These are phyloP conservation scores for Tilletiopsis washingtonensis DNA, from an alignment of 1,284 basidiomycete genomes.

Conservation along the genomic window DNA sequence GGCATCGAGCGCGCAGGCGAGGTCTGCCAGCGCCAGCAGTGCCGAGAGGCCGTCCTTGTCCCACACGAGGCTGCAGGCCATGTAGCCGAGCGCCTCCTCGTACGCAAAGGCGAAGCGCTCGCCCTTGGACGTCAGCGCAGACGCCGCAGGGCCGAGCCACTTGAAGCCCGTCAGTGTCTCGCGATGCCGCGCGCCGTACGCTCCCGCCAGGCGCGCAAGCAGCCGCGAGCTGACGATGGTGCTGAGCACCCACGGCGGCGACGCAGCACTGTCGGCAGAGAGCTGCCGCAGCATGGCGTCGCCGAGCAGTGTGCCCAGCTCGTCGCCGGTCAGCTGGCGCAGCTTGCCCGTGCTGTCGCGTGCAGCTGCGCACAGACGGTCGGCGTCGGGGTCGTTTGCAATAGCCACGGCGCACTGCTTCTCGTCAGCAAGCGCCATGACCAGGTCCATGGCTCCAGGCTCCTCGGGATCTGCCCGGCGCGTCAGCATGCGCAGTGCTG, in stretches of 20 bases:
- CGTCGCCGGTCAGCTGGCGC: constrained; percentile 30
- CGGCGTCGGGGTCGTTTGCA: constrained; percentile 39
- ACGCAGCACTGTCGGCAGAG: too few species aligned
- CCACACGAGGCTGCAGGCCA: constrained; percentile 29
- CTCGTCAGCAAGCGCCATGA: constrained; percentile 30
- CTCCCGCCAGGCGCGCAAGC: constrained; percentile 23
- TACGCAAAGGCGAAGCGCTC: constrained; percentile 32
- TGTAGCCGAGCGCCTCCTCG: constrained; percentile 41
- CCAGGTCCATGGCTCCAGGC: constrained; percentile 29
- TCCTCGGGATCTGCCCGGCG: constrained; percentile 25
- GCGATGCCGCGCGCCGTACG: constrained; percentile 19
- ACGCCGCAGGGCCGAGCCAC: constrained; percentile 36
- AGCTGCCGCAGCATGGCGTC: constrained; percentile 24
- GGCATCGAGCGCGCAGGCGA: constrained; percentile 23
- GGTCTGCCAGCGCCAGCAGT: constrained; percentile 24
- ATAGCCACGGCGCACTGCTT: constrained; percentile 28
- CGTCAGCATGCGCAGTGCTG: neutral
- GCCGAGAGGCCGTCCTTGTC: constrained; percentile 41
- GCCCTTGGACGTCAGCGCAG: constrained; percentile 17
- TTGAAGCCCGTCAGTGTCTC: constrained; percentile 42
- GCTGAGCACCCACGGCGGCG: constrained; percentile 12
- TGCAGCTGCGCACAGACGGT: constrained; percentile 29
- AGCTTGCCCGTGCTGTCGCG: constrained; percentile 22
- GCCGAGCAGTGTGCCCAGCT: constrained; percentile 31
- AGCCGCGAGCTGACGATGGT: constrained; percentile 35